Conservation (phyloP, 805 yeast species). For the Danielozyma ontarioensis region DNA sequence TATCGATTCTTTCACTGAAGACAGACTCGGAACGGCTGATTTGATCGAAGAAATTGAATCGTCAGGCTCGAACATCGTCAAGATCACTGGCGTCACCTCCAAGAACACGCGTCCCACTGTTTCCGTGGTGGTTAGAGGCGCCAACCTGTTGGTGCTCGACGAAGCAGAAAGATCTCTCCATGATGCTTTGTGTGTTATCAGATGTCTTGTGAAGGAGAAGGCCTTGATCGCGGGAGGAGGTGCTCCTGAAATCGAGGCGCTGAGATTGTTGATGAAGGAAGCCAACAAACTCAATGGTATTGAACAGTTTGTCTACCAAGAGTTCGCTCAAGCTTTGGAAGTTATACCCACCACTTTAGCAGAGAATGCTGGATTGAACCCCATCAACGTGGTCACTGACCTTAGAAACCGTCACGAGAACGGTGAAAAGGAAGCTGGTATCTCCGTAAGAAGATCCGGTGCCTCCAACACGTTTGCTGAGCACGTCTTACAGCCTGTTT, state of each 20-base stretch:
- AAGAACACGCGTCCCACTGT: conserved; percentile 65
- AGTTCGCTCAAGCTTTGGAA: conserved; percentile 87
- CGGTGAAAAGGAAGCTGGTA: conserved; percentile 93
- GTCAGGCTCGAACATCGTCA: conserved; percentile 84
- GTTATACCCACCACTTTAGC: conserved; percentile 92
- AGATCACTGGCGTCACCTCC: conserved; percentile 67
- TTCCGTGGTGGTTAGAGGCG: conserved; percentile 91
- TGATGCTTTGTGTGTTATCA: conserved; percentile 91
- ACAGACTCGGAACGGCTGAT: conserved; percentile 87
- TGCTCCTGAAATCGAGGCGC: conserved; percentile 91
- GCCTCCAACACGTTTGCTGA: conserved; percentile 88
- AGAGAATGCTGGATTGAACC: conserved; percentile 91
- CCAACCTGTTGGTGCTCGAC: conserved; percentile 82
- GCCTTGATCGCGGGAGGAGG: conserved; percentile 98
- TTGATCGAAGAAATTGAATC: conserved; percentile 86
- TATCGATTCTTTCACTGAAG: conserved; percentile 88
- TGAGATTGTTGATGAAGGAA: conserved; percentile 68
- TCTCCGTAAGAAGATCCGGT: conserved; percentile 89
- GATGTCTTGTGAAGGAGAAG: conserved; percentile 82
- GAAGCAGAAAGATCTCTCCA: conserved; percentile 97
- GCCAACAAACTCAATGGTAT: conserved; percentile 73
- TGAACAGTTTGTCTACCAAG: conserved; percentile 86
- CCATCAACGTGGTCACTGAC: conserved; percentile 88
- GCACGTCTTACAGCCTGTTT: conserved; percentile 93
- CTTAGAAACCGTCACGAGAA: conserved; percentile 84